Base-by-base conservation (phyloP, 352 stramenopile genomes). In the Phytophthora constricta region DNA sequence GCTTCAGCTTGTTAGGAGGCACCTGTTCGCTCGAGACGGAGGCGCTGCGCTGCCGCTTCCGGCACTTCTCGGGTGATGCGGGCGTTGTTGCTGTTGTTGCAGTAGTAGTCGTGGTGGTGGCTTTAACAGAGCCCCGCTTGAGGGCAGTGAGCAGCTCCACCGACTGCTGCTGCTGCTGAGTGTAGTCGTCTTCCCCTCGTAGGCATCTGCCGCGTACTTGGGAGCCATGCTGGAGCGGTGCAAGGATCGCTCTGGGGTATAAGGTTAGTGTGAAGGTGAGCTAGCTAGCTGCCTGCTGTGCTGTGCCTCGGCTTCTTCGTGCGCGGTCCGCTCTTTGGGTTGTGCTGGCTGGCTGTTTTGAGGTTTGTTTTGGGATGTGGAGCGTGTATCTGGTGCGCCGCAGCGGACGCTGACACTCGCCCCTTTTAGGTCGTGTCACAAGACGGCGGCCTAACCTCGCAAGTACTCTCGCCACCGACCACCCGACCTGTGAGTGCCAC, bases 201-300 rank as follows among this genome's bases (percentile, higher is more conserved):
- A 60, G 11, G 39, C 39, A 46, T 71, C 61, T 31, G 23, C 42
- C 66, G 70, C 72, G 25, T 86, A 65, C 74, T 82, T 86, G n/a
- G 74, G 74, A 31, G 77, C 63, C 77, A 86, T 86, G 66, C n/a
- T n/a, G n/a, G n/a, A n/a, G n/a, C n/a, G n/a, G n/a, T n/a, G n/a
- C n/a, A n/a, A n/a, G n/a, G n/a, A n/a, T n/a, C n/a, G 39, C 65
- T 51, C 59, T 34, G 56, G 7, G 14, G 2, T 9, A 27, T 49
- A 27, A 33, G 33, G n/a, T 19, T 39, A 25, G 26, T 31, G 39
- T 22, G 42, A 43, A 42, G 46, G 62, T 45, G 60, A 17, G 27
- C 49, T 59, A 54, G n/a, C 26, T n/a, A n/a, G 34, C 19, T 22
- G 3, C 28, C 27, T 55, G 23, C 11, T 37, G 34, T 64, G 33